These are phyloP conservation scores for Populus hybrid DNA, from an alignment of 441 rosid species.

Conservation along the genomic window DNA sequence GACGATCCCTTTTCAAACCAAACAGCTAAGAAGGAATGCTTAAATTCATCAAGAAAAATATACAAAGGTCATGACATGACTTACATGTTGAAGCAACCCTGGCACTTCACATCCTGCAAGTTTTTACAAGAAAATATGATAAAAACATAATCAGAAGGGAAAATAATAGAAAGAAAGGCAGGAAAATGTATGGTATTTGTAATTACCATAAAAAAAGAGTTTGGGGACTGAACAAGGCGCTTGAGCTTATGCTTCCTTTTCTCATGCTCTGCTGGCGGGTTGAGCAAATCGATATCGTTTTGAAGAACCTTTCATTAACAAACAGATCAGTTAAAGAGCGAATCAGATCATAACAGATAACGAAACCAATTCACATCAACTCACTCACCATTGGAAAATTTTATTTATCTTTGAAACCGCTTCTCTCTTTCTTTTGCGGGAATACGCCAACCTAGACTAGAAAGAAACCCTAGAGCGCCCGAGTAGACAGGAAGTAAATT, in stretches of 20 bases:
- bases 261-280: slow-evolving; percentile 57
- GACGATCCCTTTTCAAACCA: neutral
- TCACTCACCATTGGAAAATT: slow-evolving; percentile 17
- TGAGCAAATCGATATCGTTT: slow-evolving; percentile 47
- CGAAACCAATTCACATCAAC: neutral
- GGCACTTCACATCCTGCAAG: slow-evolving; percentile 59
- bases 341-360: neutral
- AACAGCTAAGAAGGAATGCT: neutral
- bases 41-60: neutral
- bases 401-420: neutral
- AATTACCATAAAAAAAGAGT: slow-evolving; percentile 55
- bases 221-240: slow-evolving; percentile 54
- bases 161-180: neutral
- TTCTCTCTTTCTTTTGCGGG: neutral
- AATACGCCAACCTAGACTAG: neutral
- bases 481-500: neutral
- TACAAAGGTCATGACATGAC: neutral
- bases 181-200: neutral
- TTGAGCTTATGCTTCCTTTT: slow-evolving; percentile 55
- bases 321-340: neutral
- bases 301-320: slow-evolving; percentile 35
- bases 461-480: neutral
- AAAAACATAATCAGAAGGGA: neutral
- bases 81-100: slow-evolving; percentile 68
- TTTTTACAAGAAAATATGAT: neutral